Base-by-base conservation (phyloP, 108 stramenopile species). In the Nannochloropsis gaditana region DNA sequence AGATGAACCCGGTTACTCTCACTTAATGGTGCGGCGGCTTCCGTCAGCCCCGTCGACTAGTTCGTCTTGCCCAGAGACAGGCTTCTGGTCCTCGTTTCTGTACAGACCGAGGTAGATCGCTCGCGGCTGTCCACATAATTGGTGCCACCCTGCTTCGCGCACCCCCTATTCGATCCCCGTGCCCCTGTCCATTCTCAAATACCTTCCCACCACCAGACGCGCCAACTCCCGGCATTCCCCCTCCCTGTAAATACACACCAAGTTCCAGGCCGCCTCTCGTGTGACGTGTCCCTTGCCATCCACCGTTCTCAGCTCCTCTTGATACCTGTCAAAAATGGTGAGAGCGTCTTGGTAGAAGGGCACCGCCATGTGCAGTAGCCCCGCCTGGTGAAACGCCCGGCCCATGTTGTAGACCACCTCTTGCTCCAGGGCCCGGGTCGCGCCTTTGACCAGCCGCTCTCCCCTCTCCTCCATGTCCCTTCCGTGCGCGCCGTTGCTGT, bases 361-460 rank as follows among this genome's bases (percentile, higher is more conserved):
- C 59, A 73, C 59, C 19, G 59, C 59, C 59, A 73, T 73, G 59
- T 73, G 59, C 59, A 73, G n/a, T 6, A 73, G n/a, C 2, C 59
- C 59, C 59, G 59, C 59, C 59, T 73, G 59, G 59, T 73, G 59
- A 73, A 73, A 73, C 59, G 59, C 59, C 59, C 59, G 59, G 3
- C 59, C 59, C 59, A 73, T 73, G n/a, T 73, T 73, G n/a, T n/a
- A 73, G 5, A 73, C 59, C 3, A 73, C 59, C 8, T 73, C 59
- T n/a, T 73, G 59, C 59, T 73, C 59, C 59, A 73, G 15, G 1
- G 59, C 59, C 59, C n/a, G 15, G 4, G 19, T n/a, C 15, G 59
- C 59, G 0, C 19, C 59, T n/a, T 15, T n/a, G 19, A 73, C 59
- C 59, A n/a, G 4, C 15, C 15, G 19, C n/a, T 15, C 59, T 31